Conservation (phyloP, 495 filamentous ascomycete species). For the Opeltia flavorubescens region DNA sequence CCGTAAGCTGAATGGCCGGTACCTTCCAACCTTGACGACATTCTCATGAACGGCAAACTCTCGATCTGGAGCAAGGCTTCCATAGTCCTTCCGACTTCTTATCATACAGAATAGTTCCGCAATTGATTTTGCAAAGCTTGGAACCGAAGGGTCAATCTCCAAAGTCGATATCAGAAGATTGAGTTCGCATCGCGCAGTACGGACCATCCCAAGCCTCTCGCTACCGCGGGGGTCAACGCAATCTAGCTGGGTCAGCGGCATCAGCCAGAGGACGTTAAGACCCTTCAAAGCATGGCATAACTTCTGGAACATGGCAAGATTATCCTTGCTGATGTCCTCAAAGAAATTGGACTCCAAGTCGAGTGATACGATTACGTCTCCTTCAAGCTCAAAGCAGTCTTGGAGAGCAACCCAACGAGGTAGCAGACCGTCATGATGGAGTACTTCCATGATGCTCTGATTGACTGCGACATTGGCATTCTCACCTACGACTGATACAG, state of each 20-base stretch:
- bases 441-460: neutral
- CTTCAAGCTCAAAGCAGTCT: slow-evolving; percentile 5
- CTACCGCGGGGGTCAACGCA: slow-evolving; percentile 18
- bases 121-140: neutral
- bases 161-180: neutral
- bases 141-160: slow-evolving; percentile 1
- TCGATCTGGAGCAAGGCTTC: slow-evolving; percentile 2
- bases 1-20: slow-evolving; percentile 11
- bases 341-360: slow-evolving; percentile 24
- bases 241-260: slow-evolving; percentile 15
- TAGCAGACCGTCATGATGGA: neutral
- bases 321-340: slow-evolving; percentile 13
- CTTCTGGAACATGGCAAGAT: slow-evolving; percentile 23
- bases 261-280: slow-evolving; percentile 22
- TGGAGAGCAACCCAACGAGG: neutral
- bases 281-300: slow-evolving; percentile 10
- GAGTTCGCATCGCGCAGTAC: slow-evolving; percentile 2
- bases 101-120: slow-evolving; percentile 5
- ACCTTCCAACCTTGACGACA: slow-evolving; percentile 6
- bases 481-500: neutral
- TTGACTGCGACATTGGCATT: neutral
- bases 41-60: slow-evolving; percentile 7
- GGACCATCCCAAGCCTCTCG: neutral
- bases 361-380: slow-evolving; percentile 19
- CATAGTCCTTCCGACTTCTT: neutral